Conservation (phyloP, 1,139 yeast species). For the Blastobotrys buckinghamii region DNA sequence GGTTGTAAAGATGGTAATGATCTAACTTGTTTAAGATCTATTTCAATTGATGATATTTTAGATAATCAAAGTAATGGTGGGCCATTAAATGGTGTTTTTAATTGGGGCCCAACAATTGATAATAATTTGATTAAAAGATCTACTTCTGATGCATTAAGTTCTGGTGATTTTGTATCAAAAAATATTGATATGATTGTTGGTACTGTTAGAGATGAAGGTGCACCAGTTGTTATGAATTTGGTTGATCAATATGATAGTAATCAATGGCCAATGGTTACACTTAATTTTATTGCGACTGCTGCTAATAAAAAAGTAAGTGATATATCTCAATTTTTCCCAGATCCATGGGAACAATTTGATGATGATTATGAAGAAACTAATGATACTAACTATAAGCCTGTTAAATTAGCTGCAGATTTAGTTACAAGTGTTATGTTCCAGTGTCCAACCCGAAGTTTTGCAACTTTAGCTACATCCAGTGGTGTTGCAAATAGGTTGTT, state of each 20-base stretch:
- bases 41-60: slow-evolving; percentile 19
- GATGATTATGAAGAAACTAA: neutral
- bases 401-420: slow-evolving; percentile 11
- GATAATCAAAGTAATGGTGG: slow-evolving; percentile 16
- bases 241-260: neutral
- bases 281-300: neutral
- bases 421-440: slow-evolving; percentile 22
- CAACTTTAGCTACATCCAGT: slow-evolving; percentile 6
- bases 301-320: neutral
- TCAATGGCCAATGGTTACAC: neutral
- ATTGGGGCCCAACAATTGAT: slow-evolving; percentile 28
- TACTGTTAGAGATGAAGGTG: slow-evolving; percentile 26
- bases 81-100: neutral
- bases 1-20: neutral
- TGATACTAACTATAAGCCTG: neutral
- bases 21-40: slow-evolving; percentile 20
- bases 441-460: slow-evolving; percentile 24
- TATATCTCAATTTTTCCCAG: neutral
- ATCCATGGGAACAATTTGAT: neutral
- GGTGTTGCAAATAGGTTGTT: slow-evolving; percentile 16
- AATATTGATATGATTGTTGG: slow-evolving; percentile 26
- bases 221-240: slow-evolving; percentile 13
- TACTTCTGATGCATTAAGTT: slow-evolving; percentile 18
- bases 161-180: slow-evolving; percentile 20
- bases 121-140: slow-evolving; percentile 18